Conservation (phyloP, 1,284 basidiomycete species). For the Cystobasidium slooffiae region DNA sequence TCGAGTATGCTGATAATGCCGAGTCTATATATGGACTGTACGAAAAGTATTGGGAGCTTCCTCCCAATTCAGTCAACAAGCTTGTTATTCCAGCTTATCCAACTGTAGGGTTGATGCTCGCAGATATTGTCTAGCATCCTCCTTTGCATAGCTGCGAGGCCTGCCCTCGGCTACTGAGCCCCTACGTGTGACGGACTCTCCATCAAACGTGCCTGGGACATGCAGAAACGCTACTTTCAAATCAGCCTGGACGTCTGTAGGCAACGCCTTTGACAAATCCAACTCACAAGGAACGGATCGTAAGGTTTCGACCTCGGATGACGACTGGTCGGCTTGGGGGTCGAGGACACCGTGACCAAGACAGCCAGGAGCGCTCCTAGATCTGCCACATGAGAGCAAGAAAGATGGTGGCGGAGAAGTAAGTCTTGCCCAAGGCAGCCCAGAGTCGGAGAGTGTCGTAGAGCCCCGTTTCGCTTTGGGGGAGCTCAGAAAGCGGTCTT, state of each 20-base stretch:
- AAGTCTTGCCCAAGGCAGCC: neutral
- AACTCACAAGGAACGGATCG: conserved; percentile 29
- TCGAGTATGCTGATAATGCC: too few species aligned
- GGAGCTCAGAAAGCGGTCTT: neutral
- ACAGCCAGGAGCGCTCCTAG: neutral
- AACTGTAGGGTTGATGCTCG: conserved; percentile 8
- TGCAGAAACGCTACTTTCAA: conserved; percentile 15
- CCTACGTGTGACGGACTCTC: neutral
- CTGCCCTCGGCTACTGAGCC: neutral
- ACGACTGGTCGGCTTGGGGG: conserved; percentile 21
- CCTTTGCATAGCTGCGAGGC: neutral
- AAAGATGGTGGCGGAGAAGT: neutral
- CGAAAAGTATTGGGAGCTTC: neutral
- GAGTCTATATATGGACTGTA: too few species aligned
- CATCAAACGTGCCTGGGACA: conserved; percentile 13
- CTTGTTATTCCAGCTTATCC: conserved; percentile 4
- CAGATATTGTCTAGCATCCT: neutral
- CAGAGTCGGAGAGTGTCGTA: neutral
- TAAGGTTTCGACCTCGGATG: conserved; percentile 10
- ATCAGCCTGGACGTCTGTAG: neutral
- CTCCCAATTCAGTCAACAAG: conserved; percentile 26
- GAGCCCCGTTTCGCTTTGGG: neutral
- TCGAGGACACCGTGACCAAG: conserved; percentile 9
- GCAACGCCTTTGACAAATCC: neutral
- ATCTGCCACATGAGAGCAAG: neutral